These are phyloP conservation scores for Cyclostephanos tholiformis DNA, from an alignment of 108 stramenopile species.

Conservation along the genomic window DNA sequence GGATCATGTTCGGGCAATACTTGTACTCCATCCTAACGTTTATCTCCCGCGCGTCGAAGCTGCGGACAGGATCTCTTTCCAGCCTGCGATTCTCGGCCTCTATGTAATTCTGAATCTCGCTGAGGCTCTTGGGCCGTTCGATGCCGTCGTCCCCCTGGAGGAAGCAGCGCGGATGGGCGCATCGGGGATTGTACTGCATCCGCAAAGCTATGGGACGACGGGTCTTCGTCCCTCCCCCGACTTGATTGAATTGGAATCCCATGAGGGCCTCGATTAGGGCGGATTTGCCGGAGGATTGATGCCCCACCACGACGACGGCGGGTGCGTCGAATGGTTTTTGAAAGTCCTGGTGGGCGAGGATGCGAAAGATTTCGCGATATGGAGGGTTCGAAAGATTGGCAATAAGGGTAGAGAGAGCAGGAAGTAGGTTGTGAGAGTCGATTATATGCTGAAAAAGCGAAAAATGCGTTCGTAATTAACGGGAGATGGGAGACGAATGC, in stretches of 20 bases:
- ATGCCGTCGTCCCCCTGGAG: slow-evolving; percentile 72
- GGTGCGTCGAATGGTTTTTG: slow-evolving; percentile 95
- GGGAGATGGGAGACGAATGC: slow-evolving; percentile 6
- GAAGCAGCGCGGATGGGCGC: slow-evolving; percentile 79
- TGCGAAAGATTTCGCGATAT: slow-evolving; percentile 14
- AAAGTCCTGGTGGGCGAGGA: slow-evolving; percentile 67
- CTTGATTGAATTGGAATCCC: slow-evolving; percentile 97
- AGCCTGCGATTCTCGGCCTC: slow-evolving; percentile 88
- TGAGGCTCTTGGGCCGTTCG: slow-evolving; percentile 61
- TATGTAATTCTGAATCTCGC: slow-evolving; percentile 86
- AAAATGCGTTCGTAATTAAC: too few relatives aligned
- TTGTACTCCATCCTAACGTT: slow-evolving; percentile 95
- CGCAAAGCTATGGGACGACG: slow-evolving; percentile 89
- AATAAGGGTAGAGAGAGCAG: background rate
- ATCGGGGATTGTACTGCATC: slow-evolving; percentile 95
- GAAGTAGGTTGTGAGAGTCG: background rate
- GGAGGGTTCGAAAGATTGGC: slow-evolving; percentile 3
- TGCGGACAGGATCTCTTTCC: slow-evolving; percentile 85
- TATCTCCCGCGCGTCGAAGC: slow-evolving; percentile 90
- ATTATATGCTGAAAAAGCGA: background rate
- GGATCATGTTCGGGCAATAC: slow-evolving; percentile 94
- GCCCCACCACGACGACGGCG: slow-evolving; percentile 92
- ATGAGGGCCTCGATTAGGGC: slow-evolving; percentile 94
- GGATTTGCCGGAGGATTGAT: slow-evolving; percentile 92
- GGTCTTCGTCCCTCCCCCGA: slow-evolving; percentile 94